phyloP scores from a whole-genome alignment of 441 rosid species.

The Brassica hybrid region DNA sequence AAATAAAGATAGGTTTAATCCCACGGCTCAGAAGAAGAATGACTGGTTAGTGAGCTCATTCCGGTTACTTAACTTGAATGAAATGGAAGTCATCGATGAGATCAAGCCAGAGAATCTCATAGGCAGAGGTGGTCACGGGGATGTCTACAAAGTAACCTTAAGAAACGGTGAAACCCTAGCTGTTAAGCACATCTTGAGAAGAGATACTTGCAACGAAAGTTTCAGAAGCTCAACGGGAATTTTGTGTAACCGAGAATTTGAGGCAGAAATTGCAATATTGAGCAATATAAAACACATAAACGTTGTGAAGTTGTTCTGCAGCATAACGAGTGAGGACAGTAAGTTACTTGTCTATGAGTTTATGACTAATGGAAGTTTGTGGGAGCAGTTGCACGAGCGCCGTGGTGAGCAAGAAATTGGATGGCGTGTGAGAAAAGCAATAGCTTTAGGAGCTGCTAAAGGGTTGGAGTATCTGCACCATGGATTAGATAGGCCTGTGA shows the following conservation, averaged over 20 bases:
- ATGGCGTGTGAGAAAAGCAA: conserved; percentile 56
- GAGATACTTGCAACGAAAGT: conserved; percentile 29
- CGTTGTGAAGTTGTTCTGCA: conserved; percentile 64
- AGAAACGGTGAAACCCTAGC: conserved; percentile 59
- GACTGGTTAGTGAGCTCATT: conserved; percentile 61
- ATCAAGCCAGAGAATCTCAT: conserved; percentile 60
- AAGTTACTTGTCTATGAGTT: conserved; percentile 66
- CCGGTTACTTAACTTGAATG: conserved; percentile 50
- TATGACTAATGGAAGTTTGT: conserved; percentile 62
- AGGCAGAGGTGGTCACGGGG: conserved; percentile 68
- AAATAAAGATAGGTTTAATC: conserved; percentile 31
- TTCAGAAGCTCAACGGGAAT: conserved; percentile 44
- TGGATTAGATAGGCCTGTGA: conserved; percentile 57
- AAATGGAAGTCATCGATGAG: conserved; percentile 55
- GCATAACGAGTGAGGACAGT: conserved; percentile 69
- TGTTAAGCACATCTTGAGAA: conserved; percentile 62
- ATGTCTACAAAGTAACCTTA: conserved; percentile 61
- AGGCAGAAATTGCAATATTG: conserved; percentile 58
- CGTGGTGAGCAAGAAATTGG: conserved; percentile 47
- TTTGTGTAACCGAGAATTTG: conserved; percentile 47
- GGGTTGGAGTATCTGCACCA: conserved; percentile 71
- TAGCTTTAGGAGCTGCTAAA: conserved; percentile 63
- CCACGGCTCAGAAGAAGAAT: conserved; percentile 40
- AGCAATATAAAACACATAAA: conserved; percentile 65
- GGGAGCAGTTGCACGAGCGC: conserved; percentile 61